These are phyloP conservation scores for Glomus cerebriforme DNA, from an alignment of 192 early-diverging fungal species.

Conservation along the genomic window DNA sequence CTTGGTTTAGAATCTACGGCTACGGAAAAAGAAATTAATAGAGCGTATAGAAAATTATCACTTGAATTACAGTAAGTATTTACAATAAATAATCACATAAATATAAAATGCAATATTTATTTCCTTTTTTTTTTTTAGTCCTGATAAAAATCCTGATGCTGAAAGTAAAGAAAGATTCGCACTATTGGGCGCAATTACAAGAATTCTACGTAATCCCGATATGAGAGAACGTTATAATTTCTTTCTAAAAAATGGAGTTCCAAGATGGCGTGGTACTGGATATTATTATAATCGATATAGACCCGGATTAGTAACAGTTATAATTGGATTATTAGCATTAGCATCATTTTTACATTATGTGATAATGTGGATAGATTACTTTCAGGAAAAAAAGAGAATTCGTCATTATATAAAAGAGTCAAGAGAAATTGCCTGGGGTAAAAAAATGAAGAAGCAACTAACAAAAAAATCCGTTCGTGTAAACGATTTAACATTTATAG, in stretches of 20 bases:
- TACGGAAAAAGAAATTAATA: conserved; percentile 58
- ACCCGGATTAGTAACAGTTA: conserved; percentile 65
- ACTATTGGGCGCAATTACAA: conserved; percentile 62
- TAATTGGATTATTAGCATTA: conserved; percentile 57
- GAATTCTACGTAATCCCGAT: conserved; percentile 63
- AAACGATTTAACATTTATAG: conserved; percentile 44
- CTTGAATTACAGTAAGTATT: conserved; percentile 63
- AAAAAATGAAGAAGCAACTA: conserved; percentile 45
- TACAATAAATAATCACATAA: too few relatives aligned
- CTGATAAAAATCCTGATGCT: conserved; percentile 69
- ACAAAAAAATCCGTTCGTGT: conserved; percentile 39
- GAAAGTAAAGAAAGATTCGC: conserved; percentile 63
- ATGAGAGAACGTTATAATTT: conserved; percentile 76
- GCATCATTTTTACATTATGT: conserved; percentile 66
- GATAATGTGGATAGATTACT: conserved; percentile 57
- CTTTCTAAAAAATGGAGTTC: conserved; percentile 80
- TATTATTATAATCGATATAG: conserved; percentile 74
- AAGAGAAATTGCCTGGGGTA: conserved; percentile 46
- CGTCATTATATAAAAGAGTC: conserved; percentile 27
- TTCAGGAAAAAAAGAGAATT: conserved; percentile 63
- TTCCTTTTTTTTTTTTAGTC: conserved; percentile 40
- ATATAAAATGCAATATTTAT: neutral
- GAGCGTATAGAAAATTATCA: conserved; percentile 69
- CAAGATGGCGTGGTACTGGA: conserved; percentile 76
- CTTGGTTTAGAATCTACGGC: conserved; percentile 57